Evolutionary conservation across 2,329 filamentous ascomycete genomes (phyloP).

Genomic region (Simplicillium sp.): DNA sequence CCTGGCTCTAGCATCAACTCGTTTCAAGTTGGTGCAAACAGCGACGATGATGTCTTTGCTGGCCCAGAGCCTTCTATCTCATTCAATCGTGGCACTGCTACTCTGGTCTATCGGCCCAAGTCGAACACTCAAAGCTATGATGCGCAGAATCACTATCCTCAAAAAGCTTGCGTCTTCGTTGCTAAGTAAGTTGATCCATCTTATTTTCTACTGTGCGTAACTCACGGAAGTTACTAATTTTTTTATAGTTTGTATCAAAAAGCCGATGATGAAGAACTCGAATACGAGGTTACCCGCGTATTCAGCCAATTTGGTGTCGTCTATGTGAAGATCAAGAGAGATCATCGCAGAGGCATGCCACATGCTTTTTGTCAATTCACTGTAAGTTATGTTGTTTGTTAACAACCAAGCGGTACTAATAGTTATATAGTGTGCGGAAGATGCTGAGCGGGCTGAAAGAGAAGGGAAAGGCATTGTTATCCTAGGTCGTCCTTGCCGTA

Average conservation of each 20-base stretch:
- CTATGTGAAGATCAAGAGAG: slow-evolving; percentile 55
- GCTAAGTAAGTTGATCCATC: slow-evolving; percentile 48
- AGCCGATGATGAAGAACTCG: slow-evolving; percentile 39
- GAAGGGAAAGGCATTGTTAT: slow-evolving; percentile 38
- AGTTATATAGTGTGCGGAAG: slow-evolving; percentile 28
- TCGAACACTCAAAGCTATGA: slow-evolving; percentile 23
- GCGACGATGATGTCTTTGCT: slow-evolving; percentile 7
- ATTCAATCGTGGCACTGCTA: neutral
- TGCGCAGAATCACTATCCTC: slow-evolving; percentile 41
- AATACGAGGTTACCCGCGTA: slow-evolving; percentile 38
- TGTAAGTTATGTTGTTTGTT: slow-evolving; percentile 26
- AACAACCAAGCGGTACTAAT: slow-evolving; percentile 13
- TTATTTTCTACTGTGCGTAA: neutral
- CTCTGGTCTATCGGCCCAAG: neutral
- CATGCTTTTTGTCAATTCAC: slow-evolving; percentile 57
- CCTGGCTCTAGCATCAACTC: slow-evolving; percentile 5
- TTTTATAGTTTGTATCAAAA: slow-evolving; percentile 40
- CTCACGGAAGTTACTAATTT: slow-evolving; percentile 6
- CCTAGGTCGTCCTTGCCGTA: slow-evolving; percentile 47
- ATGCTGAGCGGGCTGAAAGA: slow-evolving; percentile 38
- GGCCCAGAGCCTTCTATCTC: slow-evolving; percentile 1
- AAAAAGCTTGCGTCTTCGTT: slow-evolving; percentile 52
- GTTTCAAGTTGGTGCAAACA: slow-evolving; percentile 6
- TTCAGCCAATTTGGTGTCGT: slow-evolving; percentile 47
- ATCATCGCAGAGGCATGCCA: slow-evolving; percentile 42